These are phyloP conservation scores for Camellia lanceoleosa DNA, from an alignment of 148 eudicot species.

Conservation along the genomic window DNA sequence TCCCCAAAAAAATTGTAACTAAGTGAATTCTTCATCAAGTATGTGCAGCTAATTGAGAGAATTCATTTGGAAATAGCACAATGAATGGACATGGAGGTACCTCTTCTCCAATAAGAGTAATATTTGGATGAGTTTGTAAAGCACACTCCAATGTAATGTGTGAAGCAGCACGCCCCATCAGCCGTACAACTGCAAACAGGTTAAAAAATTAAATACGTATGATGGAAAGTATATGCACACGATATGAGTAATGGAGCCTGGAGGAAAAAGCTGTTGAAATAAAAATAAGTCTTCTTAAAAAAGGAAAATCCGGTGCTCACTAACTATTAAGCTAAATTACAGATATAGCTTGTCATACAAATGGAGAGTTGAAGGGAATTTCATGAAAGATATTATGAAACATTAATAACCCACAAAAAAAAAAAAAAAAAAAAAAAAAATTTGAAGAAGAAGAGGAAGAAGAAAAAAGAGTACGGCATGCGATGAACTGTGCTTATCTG, in stretches of 20 bases:
- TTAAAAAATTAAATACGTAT: not conserved
- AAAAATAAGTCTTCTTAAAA: not conserved
- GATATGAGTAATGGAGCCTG: not conserved
- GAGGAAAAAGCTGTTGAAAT: not conserved
- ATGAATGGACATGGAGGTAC: slow-evolving; percentile 25
- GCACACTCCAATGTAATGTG: slow-evolving; percentile 99
- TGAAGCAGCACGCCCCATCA: slow-evolving; percentile 99
- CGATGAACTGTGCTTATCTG: not conserved
- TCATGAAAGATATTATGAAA: not conserved
- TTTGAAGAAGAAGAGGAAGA: too few relatives aligned
- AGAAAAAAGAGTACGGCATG: not conserved
- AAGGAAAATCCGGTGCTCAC: not conserved
- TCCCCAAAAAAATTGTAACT: too few relatives aligned
- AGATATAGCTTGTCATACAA: too few relatives aligned
- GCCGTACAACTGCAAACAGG: slow-evolving; percentile 69
- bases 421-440: too few relatives aligned
- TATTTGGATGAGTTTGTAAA: slow-evolving; percentile 94
- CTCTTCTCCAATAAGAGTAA: slow-evolving; percentile 97
- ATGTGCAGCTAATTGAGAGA: not conserved
- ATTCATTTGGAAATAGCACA: not conserved
- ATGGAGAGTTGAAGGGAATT: not conserved
- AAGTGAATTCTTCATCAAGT: too few relatives aligned
- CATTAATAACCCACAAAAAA: not conserved
- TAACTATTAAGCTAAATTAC: not conserved
- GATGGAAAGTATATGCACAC: slow-evolving; percentile 7